Percentiles rank a stretch among this genome's conserved stretches.
phyloP scores from a whole-genome alignment of 495 filamentous ascomycete genomes.

The Talaromyces proteolyticus region DNA sequence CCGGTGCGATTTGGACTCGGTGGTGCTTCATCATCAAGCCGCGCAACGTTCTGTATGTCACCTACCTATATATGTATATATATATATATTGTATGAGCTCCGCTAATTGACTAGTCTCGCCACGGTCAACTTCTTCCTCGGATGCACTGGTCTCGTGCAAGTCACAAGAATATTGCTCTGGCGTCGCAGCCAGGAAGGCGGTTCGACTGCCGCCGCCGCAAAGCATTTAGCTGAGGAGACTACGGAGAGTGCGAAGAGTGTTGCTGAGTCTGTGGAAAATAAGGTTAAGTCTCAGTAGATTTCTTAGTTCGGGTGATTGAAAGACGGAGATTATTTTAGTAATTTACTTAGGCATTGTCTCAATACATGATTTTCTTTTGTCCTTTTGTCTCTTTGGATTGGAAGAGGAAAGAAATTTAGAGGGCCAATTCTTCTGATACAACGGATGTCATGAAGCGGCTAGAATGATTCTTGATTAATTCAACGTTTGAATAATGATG shows the following conservation, averaged over 20 bases:
- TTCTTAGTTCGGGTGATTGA: background rate
- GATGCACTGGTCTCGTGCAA: constrained; percentile 77
- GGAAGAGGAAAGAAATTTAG: no score
- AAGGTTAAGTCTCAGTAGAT: constrained; percentile 13
- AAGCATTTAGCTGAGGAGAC: constrained; percentile 44
- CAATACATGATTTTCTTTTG: no score
- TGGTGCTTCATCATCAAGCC: constrained; percentile 98
- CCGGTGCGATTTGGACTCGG: constrained; percentile 95
- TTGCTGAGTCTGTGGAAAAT: constrained; percentile 24
- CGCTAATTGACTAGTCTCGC: constrained; percentile 59
- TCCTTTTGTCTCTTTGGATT: no score
- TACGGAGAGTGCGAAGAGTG: constrained; percentile 28
- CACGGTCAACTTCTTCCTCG: constrained; percentile 97
- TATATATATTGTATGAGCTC: background rate
- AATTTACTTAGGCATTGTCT: background rate
- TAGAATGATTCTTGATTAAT: no score
- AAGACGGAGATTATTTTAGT: background rate
- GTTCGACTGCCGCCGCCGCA: constrained; percentile 35
- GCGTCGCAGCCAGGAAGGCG: constrained; percentile 50
- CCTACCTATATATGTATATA: background rate
- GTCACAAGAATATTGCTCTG: constrained; percentile 68
- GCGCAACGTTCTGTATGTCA: constrained; percentile 77
- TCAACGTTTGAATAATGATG: no score
- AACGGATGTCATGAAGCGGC: no score
- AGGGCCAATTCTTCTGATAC: no score